phyloP scores from a whole-genome alignment of 352 stramenopile species.

The Elongisporangium anandrum region DNA sequence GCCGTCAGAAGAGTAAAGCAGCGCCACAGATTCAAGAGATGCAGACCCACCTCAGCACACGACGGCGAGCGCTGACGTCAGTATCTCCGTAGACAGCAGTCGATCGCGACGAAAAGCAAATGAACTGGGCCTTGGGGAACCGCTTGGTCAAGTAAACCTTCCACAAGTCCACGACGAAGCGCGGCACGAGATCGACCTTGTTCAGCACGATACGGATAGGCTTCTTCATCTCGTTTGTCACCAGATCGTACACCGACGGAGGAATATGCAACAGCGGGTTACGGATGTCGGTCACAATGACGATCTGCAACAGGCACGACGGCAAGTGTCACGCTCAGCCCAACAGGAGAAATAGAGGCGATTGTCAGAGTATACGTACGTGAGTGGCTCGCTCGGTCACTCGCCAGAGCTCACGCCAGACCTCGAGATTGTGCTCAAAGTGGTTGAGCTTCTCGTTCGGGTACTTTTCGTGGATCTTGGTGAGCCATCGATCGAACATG shows the following conservation, averaged over 20 bases:
- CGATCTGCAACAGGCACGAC: constrained; percentile 13
- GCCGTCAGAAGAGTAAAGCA: not conserved
- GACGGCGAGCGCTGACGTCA: constrained; percentile 59
- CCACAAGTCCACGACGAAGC: constrained; percentile 58
- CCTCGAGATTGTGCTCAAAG: constrained; percentile 85
- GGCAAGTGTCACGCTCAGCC: not conserved
- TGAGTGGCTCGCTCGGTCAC: constrained; percentile 79
- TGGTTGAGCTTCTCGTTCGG: constrained; percentile 77
- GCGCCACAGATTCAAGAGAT: not conserved
- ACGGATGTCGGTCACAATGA: constrained; percentile 76
- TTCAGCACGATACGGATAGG: constrained; percentile 82
- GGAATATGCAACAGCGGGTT: constrained; percentile 81
- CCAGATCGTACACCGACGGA: constrained; percentile 73
- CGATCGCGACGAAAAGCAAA: constrained; percentile 78
- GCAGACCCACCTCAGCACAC: constrained; percentile 48
- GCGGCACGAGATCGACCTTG: constrained; percentile 79
- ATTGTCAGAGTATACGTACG: constrained; percentile 24
- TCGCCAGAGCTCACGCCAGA: constrained; percentile 86
- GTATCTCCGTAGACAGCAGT: constrained; percentile 62
- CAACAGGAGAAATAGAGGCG: too few species aligned
- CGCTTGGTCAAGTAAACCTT: constrained; percentile 51
- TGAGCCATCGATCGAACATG: constrained; percentile 86
- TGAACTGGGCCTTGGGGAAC: constrained; percentile 62
- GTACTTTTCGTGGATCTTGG: constrained; percentile 84
- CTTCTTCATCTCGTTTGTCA: constrained; percentile 70